A percentile compares a stretch with the other conserved stretches of the same genome.
Evolutionary conservation across 108 stramenopile species (phyloP).

Genomic region (Fistulifera pelliculosa): DNA sequence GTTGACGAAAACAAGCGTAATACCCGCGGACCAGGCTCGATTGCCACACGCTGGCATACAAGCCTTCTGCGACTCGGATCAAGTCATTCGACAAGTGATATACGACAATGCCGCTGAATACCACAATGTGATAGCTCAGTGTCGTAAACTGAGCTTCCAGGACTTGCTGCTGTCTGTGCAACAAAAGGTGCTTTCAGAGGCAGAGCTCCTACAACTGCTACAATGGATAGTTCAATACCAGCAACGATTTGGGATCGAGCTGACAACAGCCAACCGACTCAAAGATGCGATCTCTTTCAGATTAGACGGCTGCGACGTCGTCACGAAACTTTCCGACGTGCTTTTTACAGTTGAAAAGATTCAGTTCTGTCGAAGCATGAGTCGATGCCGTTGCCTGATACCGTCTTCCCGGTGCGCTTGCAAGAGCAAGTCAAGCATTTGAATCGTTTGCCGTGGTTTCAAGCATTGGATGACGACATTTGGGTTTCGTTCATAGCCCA

Average conservation of each 20-base stretch:
- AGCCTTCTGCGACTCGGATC: slow-evolving; percentile 14
- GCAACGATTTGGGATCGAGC: slow-evolving; percentile 22
- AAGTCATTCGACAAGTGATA: slow-evolving; percentile 29
- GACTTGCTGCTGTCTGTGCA: slow-evolving; percentile 35
- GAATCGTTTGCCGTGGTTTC: not conserved
- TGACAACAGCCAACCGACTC: slow-evolving; percentile 18
- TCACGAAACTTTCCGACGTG: slow-evolving; percentile 17
- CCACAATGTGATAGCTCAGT: slow-evolving; percentile 54
- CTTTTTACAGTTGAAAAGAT: slow-evolving; percentile 46
- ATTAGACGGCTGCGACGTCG: slow-evolving; percentile 9
- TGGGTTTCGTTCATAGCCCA: slow-evolving; percentile 1
- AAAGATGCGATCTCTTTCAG: slow-evolving; percentile 37
- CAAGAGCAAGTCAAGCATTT: slow-evolving; percentile 15
- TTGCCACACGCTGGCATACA: slow-evolving; percentile 51
- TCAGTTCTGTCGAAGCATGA: slow-evolving; percentile 8
- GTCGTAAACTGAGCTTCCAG: slow-evolving; percentile 30
- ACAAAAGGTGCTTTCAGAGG: slow-evolving; percentile 31
- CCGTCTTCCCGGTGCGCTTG: slow-evolving; percentile 31
- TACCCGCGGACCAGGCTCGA: slow-evolving; percentile 44
- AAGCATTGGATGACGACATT: not conserved
- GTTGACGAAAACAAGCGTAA: slow-evolving; percentile 45
- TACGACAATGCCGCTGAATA: slow-evolving; percentile 65
- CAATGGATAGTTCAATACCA: slow-evolving; percentile 65
- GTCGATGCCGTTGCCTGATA: slow-evolving; percentile 60
- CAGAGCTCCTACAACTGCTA: slow-evolving; percentile 34